Percentiles rank a stretch among this genome's conserved stretches.
Conservation (phyloP, 306 rosid genomes). For the Cyclanthera cordifolia region DNA sequence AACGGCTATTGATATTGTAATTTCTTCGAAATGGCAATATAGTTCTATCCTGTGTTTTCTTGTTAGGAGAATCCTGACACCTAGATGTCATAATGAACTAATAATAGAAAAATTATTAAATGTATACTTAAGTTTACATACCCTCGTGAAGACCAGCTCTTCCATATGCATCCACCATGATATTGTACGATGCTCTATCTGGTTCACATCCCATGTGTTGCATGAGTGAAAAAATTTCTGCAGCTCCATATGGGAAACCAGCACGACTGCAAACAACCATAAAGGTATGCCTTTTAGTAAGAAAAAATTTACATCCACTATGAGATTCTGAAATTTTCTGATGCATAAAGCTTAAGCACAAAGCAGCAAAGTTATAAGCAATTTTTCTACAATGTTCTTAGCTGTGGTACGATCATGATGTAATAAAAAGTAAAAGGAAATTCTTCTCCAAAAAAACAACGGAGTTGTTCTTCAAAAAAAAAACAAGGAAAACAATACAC, state of each 20-base stretch:
- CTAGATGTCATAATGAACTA: not conserved
- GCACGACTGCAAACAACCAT: constrained; percentile 53
- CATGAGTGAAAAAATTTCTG: constrained; percentile 87
- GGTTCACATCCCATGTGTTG: constrained; percentile 99
- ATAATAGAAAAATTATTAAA: not conserved
- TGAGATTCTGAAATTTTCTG: not conserved
- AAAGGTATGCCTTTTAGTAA: not conserved
- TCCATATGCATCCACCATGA: constrained; percentile 95
- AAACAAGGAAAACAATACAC: not conserved
- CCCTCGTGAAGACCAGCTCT: constrained; percentile 83
- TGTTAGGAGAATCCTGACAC: too few relatives aligned
- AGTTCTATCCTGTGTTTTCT: too few relatives aligned
- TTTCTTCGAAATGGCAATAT: too few relatives aligned
- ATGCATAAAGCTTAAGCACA: not conserved
- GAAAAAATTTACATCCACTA: not conserved
- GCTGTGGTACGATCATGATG: not conserved
- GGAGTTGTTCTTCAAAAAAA: too few relatives aligned
- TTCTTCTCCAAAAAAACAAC: not conserved
- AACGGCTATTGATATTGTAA: too few relatives aligned
- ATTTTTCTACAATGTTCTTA: not conserved
- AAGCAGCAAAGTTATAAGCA: not conserved
- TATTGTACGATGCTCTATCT: constrained; percentile 83
- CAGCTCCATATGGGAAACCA: constrained; percentile 81
- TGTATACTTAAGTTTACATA: constrained; percentile 14
- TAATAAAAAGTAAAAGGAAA: not conserved